Evolutionary conservation across 257 asterid genomes (phyloP).

Genomic region (Anisodus tanguticus): DNA sequence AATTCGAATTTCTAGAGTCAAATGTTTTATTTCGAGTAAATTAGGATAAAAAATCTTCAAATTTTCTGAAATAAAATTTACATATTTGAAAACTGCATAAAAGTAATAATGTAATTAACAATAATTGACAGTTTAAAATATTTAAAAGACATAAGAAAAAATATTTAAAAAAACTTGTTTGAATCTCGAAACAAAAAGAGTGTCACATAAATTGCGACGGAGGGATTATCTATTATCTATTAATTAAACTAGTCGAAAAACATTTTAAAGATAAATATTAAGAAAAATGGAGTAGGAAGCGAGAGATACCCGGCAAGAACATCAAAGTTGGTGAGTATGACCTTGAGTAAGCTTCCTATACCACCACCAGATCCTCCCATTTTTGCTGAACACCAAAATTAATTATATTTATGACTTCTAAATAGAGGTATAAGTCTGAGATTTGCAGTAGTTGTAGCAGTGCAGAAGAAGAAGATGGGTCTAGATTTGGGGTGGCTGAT

Average conservation of each 20-base stretch:
- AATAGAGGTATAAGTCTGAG: not conserved
- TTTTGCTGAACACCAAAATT: not conserved
- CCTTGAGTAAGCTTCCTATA: conserved; percentile 62
- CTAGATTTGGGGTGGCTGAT: conserved; percentile 23
- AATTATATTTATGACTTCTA: not conserved
- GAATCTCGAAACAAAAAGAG: too few species aligned
- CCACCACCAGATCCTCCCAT: conserved; percentile 87
- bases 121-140: too few species aligned
- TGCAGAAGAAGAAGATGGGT: not conserved
- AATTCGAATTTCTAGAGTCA: too few species aligned
- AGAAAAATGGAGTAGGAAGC: not conserved
- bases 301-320: conserved; percentile 71
- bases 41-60: too few species aligned
- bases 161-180: too few species aligned
- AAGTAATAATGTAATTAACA: not conserved
- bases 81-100: too few species aligned
- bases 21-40: too few species aligned
- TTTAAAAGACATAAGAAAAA: too few species aligned
- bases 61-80: too few species aligned
- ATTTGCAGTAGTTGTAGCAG: conserved; percentile 16
- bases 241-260: not conserved
- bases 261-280: not conserved
- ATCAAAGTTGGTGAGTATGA: conserved; percentile 64
- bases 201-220: too few species aligned
- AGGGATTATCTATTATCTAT: not conserved